Evolutionary conservation across 2,329 filamentous ascomycete species (phyloP).

Genomic region (Pochonia chlamydosporia): DNA sequence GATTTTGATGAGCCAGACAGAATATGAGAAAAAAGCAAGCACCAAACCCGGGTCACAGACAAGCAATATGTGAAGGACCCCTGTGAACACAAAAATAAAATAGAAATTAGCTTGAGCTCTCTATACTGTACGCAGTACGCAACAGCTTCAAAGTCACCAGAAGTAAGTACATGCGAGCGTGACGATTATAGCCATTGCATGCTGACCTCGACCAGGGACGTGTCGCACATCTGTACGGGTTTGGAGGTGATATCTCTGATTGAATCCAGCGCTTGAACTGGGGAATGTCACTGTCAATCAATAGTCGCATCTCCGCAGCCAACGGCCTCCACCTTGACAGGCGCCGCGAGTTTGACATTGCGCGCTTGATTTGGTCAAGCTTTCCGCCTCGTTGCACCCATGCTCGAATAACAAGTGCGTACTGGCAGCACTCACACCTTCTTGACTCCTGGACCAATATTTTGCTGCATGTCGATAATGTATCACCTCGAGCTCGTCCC

Average conservation of each 20-base stretch:
- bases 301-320: neutral
- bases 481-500: neutral
- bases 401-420: neutral
- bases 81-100: too few relatives aligned
- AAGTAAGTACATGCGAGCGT: too few relatives aligned
- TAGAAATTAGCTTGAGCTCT: too few relatives aligned
- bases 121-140: too few relatives aligned
- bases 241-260: neutral
- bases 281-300: neutral
- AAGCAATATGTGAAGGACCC: too few relatives aligned
- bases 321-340: neutral
- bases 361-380: neutral
- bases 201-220: neutral
- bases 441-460: neutral
- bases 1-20: too few relatives aligned
- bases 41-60: too few relatives aligned
- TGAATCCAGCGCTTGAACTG: neutral
- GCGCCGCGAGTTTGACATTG: neutral
- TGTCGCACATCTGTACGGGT: neutral
- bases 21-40: too few relatives aligned
- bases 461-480: neutral
- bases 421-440: neutral
- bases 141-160: too few relatives aligned
- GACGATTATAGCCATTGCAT: neutral
- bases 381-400: neutral